These are phyloP conservation scores for Eucalyptus virginea DNA, from an alignment of 345 rosid genomes.

Conservation along the genomic window DNA sequence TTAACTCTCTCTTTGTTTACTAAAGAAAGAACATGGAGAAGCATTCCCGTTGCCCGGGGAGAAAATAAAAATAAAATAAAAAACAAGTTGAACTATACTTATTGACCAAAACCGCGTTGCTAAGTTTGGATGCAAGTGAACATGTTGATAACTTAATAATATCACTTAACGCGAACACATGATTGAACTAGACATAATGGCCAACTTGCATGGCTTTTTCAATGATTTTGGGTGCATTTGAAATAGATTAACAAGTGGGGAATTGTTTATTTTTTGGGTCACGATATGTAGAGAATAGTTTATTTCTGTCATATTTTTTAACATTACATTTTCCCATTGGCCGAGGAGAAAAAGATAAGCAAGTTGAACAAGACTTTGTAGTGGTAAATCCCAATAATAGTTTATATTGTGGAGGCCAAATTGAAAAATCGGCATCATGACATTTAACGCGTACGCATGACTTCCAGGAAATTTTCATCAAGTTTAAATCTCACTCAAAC, in stretches of 20 bases:
- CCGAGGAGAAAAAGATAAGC: not conserved
- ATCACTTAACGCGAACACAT: fast-evolving
- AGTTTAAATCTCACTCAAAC: not conserved
- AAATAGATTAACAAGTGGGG: not conserved
- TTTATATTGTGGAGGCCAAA: not conserved
- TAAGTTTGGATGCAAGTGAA: not conserved
- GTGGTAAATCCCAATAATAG: not conserved
- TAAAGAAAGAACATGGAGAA: not conserved
- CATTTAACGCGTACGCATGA: not conserved
- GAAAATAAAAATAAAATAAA: no score
- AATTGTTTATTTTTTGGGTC: no score
- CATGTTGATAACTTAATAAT: not conserved
- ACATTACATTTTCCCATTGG: no score
- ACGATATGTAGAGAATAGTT: no score
- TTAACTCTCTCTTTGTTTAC: not conserved
- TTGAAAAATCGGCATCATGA: no score
- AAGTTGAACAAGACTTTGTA: not conserved
- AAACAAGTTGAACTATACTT: not conserved
- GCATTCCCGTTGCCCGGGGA: not conserved
- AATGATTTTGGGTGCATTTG: not conserved
- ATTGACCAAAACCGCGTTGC: not conserved
- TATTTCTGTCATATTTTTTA: no score
- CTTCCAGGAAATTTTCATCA: not conserved
- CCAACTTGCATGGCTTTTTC: not conserved
- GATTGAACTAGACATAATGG: not conserved